Conservation (phyloP, 2,329 filamentous ascomycete genomes). For the Plectosphaerella cucumerina region DNA sequence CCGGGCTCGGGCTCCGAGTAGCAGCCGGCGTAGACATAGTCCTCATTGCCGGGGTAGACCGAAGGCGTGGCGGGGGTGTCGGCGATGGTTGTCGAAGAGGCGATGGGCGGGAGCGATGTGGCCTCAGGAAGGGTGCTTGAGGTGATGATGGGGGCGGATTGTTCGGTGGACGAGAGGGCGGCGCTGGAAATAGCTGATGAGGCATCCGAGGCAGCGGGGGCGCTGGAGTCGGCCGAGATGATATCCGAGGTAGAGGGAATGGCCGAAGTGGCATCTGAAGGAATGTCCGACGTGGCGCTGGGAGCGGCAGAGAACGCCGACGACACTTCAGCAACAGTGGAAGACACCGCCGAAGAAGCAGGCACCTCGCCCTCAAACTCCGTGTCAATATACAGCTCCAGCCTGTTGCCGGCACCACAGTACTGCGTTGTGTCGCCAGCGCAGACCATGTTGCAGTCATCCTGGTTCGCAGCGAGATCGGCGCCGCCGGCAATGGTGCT, state of each 20-base stretch:
- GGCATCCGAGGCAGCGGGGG: not conserved
- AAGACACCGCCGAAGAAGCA: not conserved
- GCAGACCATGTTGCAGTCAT: constrained; percentile 28
- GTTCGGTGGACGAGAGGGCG: not conserved
- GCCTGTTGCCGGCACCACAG: constrained; percentile 27
- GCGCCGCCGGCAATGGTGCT: constrained; percentile 23
- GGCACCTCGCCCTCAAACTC: not conserved
- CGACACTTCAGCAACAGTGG: not conserved
- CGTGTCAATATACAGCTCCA: constrained; percentile 26
- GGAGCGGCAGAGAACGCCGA: not conserved
- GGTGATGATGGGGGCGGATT: not conserved
- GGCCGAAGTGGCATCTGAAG: too few species aligned
- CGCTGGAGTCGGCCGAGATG: too few species aligned
- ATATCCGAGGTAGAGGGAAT: too few species aligned
- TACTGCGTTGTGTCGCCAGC: constrained; percentile 24
- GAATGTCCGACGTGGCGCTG: not conserved
- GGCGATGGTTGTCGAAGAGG: constrained; percentile 5
- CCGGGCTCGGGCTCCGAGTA: constrained; percentile 26
- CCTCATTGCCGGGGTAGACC: constrained; percentile 26
- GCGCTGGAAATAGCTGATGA: not conserved
- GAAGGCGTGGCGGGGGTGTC: constrained; percentile 17
- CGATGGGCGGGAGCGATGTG: not conserved
- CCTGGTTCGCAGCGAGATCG: constrained; percentile 20
- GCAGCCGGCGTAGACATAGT: constrained; percentile 33
- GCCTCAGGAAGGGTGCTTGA: not conserved